phyloP scores from a whole-genome alignment of 148 eudicot genomes.

The Chenopodium quinoa region DNA sequence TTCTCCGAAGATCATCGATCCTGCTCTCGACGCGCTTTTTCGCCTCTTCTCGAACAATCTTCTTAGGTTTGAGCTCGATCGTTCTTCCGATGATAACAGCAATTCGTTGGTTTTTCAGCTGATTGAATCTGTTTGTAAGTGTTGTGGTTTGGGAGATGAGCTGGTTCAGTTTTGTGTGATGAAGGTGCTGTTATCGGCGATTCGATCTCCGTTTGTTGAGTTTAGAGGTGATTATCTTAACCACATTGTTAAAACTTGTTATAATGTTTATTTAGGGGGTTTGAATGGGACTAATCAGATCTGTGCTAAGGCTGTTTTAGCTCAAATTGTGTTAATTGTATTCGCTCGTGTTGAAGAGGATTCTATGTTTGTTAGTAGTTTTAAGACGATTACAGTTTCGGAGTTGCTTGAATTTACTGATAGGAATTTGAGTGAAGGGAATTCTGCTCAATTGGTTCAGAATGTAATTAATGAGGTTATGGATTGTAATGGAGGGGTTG shows the following conservation, averaged over 20 bases:
- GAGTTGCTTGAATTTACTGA: slow-evolving; percentile 84
- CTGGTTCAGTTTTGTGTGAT: slow-evolving; percentile 57
- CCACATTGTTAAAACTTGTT: slow-evolving; percentile 75
- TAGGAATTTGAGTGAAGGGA: slow-evolving; percentile 89
- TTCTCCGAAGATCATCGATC: slow-evolving; percentile 64
- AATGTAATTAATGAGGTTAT: slow-evolving; percentile 65
- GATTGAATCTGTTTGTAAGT: slow-evolving; percentile 61
- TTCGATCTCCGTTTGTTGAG: slow-evolving; percentile 50
- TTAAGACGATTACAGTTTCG: slow-evolving; percentile 51
- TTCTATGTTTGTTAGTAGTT: slow-evolving; percentile 35
- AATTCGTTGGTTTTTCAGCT: slow-evolving; percentile 20
- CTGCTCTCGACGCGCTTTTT: slow-evolving; percentile 66
- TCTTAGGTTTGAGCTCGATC: slow-evolving; percentile 51
- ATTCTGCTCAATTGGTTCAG: slow-evolving; percentile 76
- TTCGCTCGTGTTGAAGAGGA: slow-evolving; percentile 72
- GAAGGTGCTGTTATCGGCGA: slow-evolving; percentile 66
- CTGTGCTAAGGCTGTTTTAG: slow-evolving; percentile 89
- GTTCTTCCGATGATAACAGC: slow-evolving; percentile 4
- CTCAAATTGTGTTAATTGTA: slow-evolving; percentile 80
- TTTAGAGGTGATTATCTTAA: slow-evolving; percentile 72
- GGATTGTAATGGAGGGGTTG: slow-evolving; percentile 45
- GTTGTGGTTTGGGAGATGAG: slow-evolving; percentile 57
- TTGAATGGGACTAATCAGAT: slow-evolving; percentile 87
- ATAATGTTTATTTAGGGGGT: slow-evolving; percentile 83
- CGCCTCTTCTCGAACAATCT: slow-evolving; percentile 57